phyloP scores from a whole-genome alignment of 345 rosid genomes.

The Gossypium stocksii region DNA sequence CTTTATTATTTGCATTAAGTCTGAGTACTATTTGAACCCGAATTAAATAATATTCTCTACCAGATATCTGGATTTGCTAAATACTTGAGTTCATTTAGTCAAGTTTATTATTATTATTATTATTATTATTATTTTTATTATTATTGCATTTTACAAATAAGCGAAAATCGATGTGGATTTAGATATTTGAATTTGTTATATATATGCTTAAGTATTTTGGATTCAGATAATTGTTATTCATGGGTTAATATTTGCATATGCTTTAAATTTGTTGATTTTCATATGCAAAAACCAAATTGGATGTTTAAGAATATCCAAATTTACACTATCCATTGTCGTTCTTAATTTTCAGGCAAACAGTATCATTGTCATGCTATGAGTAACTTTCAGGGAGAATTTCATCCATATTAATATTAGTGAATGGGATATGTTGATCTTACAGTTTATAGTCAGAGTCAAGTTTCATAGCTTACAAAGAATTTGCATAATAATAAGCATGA shows the following conservation, averaged over 20 bases:
- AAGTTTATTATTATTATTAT: neutral
- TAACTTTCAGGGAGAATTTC: neutral
- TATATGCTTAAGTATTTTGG: neutral
- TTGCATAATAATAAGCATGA: neutral
- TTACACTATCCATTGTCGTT: neutral
- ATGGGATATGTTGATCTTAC: neutral
- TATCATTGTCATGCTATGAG: neutral
- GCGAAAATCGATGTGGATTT: neutral
- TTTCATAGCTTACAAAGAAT: conserved; percentile 3
- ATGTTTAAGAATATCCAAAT: neutral
- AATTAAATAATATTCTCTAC: neutral
- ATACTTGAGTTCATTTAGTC: neutral
- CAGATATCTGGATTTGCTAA: neutral
- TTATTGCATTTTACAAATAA: neutral
- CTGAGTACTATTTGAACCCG: neutral
- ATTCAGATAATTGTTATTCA: neutral
- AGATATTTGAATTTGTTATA: neutral
- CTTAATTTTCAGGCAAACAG: neutral
- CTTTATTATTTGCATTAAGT: neutral
- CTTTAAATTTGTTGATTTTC: neutral
- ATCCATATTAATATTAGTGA: neutral
- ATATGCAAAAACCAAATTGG: neutral
- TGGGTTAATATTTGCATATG: neutral
- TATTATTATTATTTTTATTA: too few species aligned
- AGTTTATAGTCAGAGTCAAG: neutral